Evolutionary conservation across 1,284 basidiomycete species (phyloP), one percentile per base, ranked within the genome.

Genomic region (Phellinidium pouzarii): DNA sequence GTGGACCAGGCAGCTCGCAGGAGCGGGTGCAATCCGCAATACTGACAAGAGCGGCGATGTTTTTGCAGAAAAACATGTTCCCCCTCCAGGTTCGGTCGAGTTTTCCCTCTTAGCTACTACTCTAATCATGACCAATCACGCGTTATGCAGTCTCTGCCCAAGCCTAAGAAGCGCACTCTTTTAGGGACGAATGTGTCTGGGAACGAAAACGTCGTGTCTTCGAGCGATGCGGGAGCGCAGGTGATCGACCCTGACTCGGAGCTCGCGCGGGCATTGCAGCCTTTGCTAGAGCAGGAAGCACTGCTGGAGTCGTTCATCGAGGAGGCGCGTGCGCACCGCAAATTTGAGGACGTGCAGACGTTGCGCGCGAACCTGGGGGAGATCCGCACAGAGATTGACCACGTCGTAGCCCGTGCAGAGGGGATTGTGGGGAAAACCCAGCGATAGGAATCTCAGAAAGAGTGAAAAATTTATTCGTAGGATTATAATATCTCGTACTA

Each of bases 21-120:
- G 86, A 91, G 57, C 77, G 85, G 12, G 78, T 98, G 7, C 91
- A 96, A 65, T 72, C 77, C 22, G 91, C 93, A 0, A 85, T 99
- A 19, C 75, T 84, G 55, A 79, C 80, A 1, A 76, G 88, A 1
- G 90, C 92, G 0, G 89, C 80, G 52, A 52, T 83, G 17, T 97
- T 95, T 66, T 71, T 99, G 60, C 87, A 92, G 63, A 89, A 87
- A 64, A 84, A 96, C 59, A 90, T 94, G 84, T 83, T 90, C 59
- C 80, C 88, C 14, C 72, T 93, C 2, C 84, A 90, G 73, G 86
- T 81, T 57, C 36, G 72, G 62, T 40, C 38, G 59, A 26, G 29
- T 6, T 27, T 3, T n/a, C 23, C 22, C n/a, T 40, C 26, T 41
- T 50, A 14, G 41, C 4, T 5, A 17, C 27, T 34, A 38, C 47